Base-by-base conservation (phyloP, 2,329 filamentous ascomycete species). In the Claviceps capensis region DNA sequence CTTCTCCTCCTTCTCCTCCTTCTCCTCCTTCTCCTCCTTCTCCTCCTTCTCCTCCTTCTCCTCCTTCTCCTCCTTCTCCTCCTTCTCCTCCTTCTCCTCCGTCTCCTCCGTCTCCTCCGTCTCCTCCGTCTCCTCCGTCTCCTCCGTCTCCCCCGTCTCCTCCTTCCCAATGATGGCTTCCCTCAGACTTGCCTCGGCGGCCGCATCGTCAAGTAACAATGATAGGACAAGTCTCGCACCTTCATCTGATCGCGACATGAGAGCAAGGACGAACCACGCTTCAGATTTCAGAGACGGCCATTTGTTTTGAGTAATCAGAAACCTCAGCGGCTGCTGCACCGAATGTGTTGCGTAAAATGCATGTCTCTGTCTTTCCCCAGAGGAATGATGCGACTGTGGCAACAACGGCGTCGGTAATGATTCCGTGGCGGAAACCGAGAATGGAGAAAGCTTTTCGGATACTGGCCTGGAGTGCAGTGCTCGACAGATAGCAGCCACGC, bases 281-380 rank as follows among this genome's bases (percentile, higher is more conserved):
- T 84, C 81, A 41, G 78, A 80, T 17, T 77, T 71, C 2, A 84
- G 67, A 2, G 75, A 69, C 0, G 78, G 76, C 71, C 79, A 83
- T 56, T 78, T 81, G 3, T 63, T 66, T 59, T 83, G 80, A 2
- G 69, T 72, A 23, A 81, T 67, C 26, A 83, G 70, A 57, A 74
- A 78, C 1, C 70, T 60, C 6, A 84, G 67, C 0, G 72, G 66
- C 7, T 65, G 60, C 14, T 63, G 58, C 13, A 80, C 61, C 19
- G 66, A 55, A 59, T 80, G 74, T 23, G 61, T 62, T 1, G 60
- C 51, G 62, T 79, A 78, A 60, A 81, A 79, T 7, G 56, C 53
- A 7, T 56, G 60, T 5, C 65, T 61, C 26, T 63, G 52, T 11
- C 56, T 36, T 42, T 45, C 42, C 9, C 48, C 44, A 2, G 48